Base-by-base conservation (phyloP, 345 rosid genomes). In the Salix dunnii region DNA sequence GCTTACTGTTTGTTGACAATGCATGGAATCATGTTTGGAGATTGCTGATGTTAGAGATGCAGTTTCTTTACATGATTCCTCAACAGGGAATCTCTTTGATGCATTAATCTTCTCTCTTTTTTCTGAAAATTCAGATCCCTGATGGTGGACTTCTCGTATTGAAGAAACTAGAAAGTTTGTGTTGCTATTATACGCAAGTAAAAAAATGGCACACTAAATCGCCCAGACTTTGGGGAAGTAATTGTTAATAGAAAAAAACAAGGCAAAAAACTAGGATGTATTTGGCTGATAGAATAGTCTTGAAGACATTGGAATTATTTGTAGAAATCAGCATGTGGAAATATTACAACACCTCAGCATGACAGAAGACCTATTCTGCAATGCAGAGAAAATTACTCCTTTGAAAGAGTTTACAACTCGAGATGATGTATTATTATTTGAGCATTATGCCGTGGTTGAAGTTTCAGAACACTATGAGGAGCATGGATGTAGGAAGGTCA, bases 361-460 rank as follows among this genome's bases (percentile, higher is more conserved):
- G 42, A 60, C 31, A 69, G 2, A 8, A 31, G 30, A 55, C 20
- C 46, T 25, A 20, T 70, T 20, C 25, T 38, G 27, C 30, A 25
- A 61, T 27, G 7, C 30, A 63, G 55, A 25, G 30, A 27, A 40
- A 14, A 12, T 35, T 30, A 71, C 18, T 62, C 43, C 6, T 6
- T 4, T 7, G 21, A 33, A 14, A 33, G 7, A 27, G 27, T 23
- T 58, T 31, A 14, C 14, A 27, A 28, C 68, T 67, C 68, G 74
- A 79, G 62, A 70, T 78, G 73, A 79, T 66, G 83, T 40, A 88
- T 63, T 20, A 76, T 78, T n/a, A 89, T 73, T 63, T 78, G 91
- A 75, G 88, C 88, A 7, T 91, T 89, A 46, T 86, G 84, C 58
- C 77, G 89, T 62, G 93, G 93, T 66, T 88, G 86, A 70, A 89